These are phyloP conservation scores for Pichia sp. DNA, from an alignment of 1,139 yeast species.

Conservation along the genomic window DNA sequence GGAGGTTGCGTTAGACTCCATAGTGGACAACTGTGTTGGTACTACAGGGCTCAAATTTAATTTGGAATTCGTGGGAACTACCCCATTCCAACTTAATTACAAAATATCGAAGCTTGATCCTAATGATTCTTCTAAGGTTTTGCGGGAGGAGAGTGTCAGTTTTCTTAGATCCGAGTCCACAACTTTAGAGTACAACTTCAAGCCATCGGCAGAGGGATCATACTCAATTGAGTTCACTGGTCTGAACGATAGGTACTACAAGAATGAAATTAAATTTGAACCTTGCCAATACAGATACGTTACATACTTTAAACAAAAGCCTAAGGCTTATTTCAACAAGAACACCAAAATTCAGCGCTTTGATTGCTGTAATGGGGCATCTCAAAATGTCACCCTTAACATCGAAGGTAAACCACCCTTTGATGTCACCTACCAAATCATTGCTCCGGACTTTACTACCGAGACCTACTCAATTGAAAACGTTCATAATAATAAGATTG, in stretches of 20 bases:
- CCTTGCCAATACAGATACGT: constrained; percentile 37
- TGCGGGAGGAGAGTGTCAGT: constrained; percentile 31
- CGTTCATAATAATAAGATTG: constrained; percentile 33
- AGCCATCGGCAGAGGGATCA: constrained; percentile 76
- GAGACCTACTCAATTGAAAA: constrained; percentile 36
- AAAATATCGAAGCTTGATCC: constrained; percentile 48
- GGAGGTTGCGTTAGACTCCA: constrained; percentile 47
- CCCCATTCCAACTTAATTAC: constrained; percentile 70
- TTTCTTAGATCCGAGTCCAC: constrained; percentile 23
- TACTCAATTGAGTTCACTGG: constrained; percentile 64
- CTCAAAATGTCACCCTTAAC: constrained; percentile 40
- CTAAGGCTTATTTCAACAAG: constrained; percentile 33
- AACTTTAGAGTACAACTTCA: constrained; percentile 48
- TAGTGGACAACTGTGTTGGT: constrained; percentile 86
- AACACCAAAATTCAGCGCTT: constrained; percentile 15
- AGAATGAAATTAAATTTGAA: constrained; percentile 30
- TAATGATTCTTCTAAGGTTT: constrained; percentile 23
- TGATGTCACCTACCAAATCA: constrained; percentile 58
- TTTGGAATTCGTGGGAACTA: constrained; percentile 67
- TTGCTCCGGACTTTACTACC: constrained; percentile 42
- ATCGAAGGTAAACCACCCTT: constrained; percentile 81
- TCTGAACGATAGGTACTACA: constrained; percentile 50
- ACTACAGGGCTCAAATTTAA: constrained; percentile 70
- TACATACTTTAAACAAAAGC: constrained; percentile 46
- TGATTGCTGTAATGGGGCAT: constrained; percentile 36